These are phyloP conservation scores for Podosphaera xanthii DNA, from an alignment of 2,329 filamentous ascomycete species.

Conservation along the genomic window DNA sequence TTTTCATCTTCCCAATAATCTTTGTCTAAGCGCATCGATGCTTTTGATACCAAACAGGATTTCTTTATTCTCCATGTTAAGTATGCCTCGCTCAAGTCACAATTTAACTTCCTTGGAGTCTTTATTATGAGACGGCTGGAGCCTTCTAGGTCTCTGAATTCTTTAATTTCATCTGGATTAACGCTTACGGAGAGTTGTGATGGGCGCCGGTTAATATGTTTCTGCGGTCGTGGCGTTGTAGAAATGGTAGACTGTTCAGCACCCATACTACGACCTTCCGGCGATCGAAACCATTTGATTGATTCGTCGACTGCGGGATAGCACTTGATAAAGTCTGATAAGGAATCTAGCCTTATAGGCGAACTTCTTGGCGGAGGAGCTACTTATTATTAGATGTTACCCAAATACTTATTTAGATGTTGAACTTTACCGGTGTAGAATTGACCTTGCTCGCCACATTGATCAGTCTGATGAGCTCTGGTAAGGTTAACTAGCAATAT, in stretches of 20 bases:
- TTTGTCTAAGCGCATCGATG: too few species aligned
- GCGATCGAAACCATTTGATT: background rate
- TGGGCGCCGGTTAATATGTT: background rate
- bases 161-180: background rate
- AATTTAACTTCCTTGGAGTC: background rate
- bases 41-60: background rate
- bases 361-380: background rate
- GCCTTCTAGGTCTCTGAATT: background rate
- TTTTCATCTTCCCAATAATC: too few species aligned
- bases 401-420: background rate
- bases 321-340: background rate
- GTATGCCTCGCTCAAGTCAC: background rate
- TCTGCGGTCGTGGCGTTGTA: background rate
- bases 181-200: background rate
- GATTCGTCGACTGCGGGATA: background rate
- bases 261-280: background rate
- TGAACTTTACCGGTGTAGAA: background rate
- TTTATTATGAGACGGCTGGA: background rate
- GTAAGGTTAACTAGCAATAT: background rate
- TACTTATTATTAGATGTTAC: background rate
- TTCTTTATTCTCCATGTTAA: background rate
- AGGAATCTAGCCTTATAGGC: background rate
- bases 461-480: background rate
- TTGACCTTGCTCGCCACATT: background rate
- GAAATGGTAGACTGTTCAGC: background rate